Evolutionary conservation across 495 filamentous ascomycete genomes (phyloP), one percentile per base, ranked within the genome.

Genomic region (Penicillium subrubescens): DNA sequence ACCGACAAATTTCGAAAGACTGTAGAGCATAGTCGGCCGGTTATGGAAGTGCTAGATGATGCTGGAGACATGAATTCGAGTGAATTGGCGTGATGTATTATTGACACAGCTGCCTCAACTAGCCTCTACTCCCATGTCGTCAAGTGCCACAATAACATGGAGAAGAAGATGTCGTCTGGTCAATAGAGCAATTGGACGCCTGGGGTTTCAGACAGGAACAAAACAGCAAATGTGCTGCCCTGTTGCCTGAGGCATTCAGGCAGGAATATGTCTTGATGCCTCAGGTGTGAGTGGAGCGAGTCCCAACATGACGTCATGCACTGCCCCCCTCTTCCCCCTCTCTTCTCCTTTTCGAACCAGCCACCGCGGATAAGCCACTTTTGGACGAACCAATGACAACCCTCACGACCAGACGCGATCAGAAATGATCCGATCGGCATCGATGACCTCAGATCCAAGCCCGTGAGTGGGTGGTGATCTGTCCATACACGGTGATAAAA

Each of bases 371-470:
- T n/a, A 48, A 48, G 44, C 44, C 44, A 48, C 44, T 48, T 39
- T 48, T 5, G 34, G 35, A 29, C 48, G 27, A 52, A 19, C 23
- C 48, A 52, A n/a, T 41, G 25, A 41, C 12, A 10, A 25, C 33
- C 33, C 11, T 43, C 39, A 19, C 33, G 4, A 17, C 25, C 44
- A 21, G 12, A 8, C n/a, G 8, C 21, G 44, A 48, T 48, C 51
- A 41, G 19, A 29, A 19, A 29, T 34, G 61, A 66, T 66, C 63
- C 52, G 54, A 64, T 66, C 63, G 29, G 41, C 57, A 35, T 37
- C 55, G 52, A 66, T 66, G 69, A 69, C 61, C 60, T 66, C 66
- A 69, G 66, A 64, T 61, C 35, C 57, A 41, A 44, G 4, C 27
- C 27, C 14, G 25, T 12, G 27, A 54, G 53, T 56, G 59, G 59